Evolutionary conservation across 179 eudicot species (phyloP).

Genomic region (Spinacia oleracea): DNA sequence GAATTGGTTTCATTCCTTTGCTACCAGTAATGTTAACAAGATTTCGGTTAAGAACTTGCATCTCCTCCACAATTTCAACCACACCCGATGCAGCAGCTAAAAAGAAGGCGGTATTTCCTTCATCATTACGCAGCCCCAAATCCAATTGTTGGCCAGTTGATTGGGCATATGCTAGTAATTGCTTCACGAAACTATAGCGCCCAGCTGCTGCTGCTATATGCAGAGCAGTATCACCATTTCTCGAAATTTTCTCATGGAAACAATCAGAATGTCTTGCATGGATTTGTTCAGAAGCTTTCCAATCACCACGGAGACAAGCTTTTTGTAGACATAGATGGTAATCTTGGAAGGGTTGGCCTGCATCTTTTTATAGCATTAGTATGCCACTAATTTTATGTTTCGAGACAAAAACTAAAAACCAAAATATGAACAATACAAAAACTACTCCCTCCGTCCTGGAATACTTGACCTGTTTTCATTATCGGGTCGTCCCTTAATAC

Average conservation of each 20-base stretch:
- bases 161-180: constrained; percentile 18
- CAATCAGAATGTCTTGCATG: background rate
- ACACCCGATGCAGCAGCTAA: constrained; percentile 48
- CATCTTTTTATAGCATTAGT: background rate
- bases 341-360: background rate
- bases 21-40: background rate
- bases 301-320: constrained; percentile 25
- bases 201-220: constrained; percentile 36
- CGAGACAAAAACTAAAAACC: too few relatives aligned
- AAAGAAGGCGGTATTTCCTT: constrained; percentile 42
- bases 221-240: constrained; percentile 36
- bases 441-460: too few relatives aligned
- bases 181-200: background rate
- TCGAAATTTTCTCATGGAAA: constrained; percentile 1
- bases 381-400: too few relatives aligned
- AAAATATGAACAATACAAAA: too few relatives aligned
- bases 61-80: constrained; percentile 27
- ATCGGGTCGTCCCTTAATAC: too few relatives aligned
- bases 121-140: constrained; percentile 23
- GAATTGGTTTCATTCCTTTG: background rate
- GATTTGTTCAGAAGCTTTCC: constrained; percentile 10
- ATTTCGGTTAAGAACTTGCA: constrained; percentile 20
- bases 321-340: constrained; percentile 9
- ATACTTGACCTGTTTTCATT: too few relatives aligned
- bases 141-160: background rate